These are phyloP conservation scores for Rubia yunnanensis DNA, from an alignment of 257 asterid species.

Conservation along the genomic window DNA sequence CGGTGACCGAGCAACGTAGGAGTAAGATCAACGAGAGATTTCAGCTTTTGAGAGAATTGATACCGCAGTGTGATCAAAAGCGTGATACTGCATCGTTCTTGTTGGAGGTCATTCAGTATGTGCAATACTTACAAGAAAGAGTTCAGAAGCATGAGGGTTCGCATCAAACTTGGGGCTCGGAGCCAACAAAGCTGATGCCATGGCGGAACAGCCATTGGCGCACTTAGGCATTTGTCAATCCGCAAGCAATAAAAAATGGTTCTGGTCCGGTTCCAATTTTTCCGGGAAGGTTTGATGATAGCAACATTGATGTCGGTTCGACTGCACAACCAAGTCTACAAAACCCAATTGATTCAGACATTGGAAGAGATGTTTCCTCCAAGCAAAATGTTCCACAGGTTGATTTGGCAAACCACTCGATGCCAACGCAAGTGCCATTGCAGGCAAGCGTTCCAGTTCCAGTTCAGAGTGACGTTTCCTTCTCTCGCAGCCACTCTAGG, in stretches of 20 bases:
- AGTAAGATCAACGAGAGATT: slow-evolving; percentile 53
- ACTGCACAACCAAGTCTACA: slow-evolving; percentile 42
- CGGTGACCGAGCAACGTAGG: slow-evolving; percentile 38
- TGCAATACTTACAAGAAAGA: slow-evolving; percentile 73
- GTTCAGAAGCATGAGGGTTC: slow-evolving; percentile 75
- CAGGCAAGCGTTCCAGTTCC: slow-evolving; percentile 33
- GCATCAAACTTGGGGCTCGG: slow-evolving; percentile 74
- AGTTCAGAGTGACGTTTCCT: slow-evolving; percentile 36
- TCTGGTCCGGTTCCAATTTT: slow-evolving; percentile 34
- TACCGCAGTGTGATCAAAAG: slow-evolving; percentile 81
- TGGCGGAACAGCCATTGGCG: slow-evolving; percentile 99
- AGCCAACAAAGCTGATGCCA: slow-evolving; percentile 89
- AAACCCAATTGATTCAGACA: slow-evolving; percentile 49
- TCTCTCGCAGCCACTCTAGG: slow-evolving; percentile 39
- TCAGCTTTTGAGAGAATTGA: slow-evolving; percentile 79
- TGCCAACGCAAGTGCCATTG: slow-evolving; percentile 37
- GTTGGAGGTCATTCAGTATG: slow-evolving; percentile 83
- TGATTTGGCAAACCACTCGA: slow-evolving; percentile 38
- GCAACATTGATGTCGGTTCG: slow-evolving; percentile 30
- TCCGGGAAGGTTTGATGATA: slow-evolving; percentile 57
- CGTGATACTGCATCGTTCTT: slow-evolving; percentile 89
- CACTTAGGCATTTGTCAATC: slow-evolving; percentile 38
- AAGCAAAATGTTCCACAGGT: slow-evolving; percentile 42
- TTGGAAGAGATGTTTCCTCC: slow-evolving; percentile 34
- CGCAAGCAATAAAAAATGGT: slow-evolving; percentile 48